Evolutionary conservation across 164 flowering plant genomes (phyloP).

Genomic region (Piper betle): DNA sequence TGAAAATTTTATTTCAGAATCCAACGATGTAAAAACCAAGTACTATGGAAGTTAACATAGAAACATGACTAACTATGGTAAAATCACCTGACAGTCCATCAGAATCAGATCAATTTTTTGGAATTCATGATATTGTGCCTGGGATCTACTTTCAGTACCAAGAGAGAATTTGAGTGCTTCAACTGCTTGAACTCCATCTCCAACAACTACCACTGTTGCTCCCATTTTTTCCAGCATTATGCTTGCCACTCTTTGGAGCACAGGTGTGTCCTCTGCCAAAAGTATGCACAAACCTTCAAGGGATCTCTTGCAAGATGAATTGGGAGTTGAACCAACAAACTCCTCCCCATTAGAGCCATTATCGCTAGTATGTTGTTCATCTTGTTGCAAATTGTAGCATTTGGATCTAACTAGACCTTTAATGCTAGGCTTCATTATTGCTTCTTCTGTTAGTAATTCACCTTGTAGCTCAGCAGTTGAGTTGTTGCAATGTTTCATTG

Average conservation of each 20-base stretch:
- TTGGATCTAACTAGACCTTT: too few species aligned
- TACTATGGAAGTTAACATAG: too few species aligned
- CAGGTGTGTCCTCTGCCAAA: slow-evolving; percentile 94
- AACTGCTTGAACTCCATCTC: slow-evolving; percentile 92
- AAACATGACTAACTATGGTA: too few species aligned
- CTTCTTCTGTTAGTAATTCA: too few species aligned
- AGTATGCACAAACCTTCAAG: slow-evolving; percentile 68
- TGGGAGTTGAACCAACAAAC: slow-evolving; percentile 7
- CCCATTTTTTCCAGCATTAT: slow-evolving; percentile 93
- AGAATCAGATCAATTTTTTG: slow-evolving; percentile 65
- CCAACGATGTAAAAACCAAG: too few species aligned
- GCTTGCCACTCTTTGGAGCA: slow-evolving; percentile 84
- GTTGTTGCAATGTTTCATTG: too few species aligned
- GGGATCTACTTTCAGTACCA: slow-evolving; percentile 16
- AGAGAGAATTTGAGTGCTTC: slow-evolving; percentile 44
- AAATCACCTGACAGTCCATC: slow-evolving; percentile 91
- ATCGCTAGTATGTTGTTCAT: slow-evolving; percentile 7
- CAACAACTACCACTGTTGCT: slow-evolving; percentile 63
- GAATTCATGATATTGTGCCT: slow-evolving; percentile 14
- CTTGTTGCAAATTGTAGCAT: slow-evolving; percentile 3
- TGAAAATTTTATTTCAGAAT: too few species aligned
- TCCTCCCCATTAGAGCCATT: background rate
- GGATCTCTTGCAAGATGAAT: slow-evolving; percentile 25
- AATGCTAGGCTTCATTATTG: too few species aligned
- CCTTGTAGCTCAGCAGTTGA: too few species aligned